These are phyloP conservation scores for Tylopilus sp. DNA, from an alignment of 768 basidiomycete genomes.

Conservation along the genomic window DNA sequence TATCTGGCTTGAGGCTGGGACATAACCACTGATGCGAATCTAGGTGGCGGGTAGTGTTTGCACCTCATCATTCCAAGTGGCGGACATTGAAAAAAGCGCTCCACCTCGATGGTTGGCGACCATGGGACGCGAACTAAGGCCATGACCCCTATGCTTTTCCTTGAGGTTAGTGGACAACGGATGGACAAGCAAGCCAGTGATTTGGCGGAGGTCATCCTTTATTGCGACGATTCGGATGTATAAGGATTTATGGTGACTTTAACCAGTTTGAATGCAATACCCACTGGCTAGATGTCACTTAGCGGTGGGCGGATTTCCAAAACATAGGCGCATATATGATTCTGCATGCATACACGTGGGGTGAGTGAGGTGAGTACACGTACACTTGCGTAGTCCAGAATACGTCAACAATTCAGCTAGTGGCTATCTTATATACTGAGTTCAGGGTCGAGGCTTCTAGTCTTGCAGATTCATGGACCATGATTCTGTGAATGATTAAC, in stretches of 20 bases:
- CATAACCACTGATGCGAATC: conserved; percentile 1
- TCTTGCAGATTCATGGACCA: background rate
- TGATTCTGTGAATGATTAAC: background rate
- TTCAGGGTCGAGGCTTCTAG: conserved; percentile 4
- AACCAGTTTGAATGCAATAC: background rate
- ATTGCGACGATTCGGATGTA: conserved; percentile 21
- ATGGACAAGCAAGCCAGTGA: conserved; percentile 12
- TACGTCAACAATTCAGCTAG: conserved; percentile 11
- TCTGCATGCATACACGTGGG: conserved; percentile 19
- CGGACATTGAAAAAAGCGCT: conserved; percentile 27
- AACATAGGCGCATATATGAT: background rate
- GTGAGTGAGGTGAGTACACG: conserved; percentile 11
- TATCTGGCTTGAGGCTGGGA: conserved; percentile 2
- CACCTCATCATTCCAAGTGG: conserved; percentile 31
- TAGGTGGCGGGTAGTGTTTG: conserved; percentile 34
- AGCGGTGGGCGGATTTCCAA: background rate
- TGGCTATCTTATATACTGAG: background rate
- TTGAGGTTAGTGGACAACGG: conserved; percentile 10
- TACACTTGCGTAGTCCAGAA: conserved; percentile 5
- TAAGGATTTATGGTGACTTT: conserved; percentile 17
- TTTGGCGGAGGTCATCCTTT: conserved; percentile 8
- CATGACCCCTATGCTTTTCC: conserved; percentile 20
- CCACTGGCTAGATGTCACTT: background rate
- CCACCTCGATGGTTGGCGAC: conserved; percentile 24
- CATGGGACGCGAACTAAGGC: conserved; percentile 6